Base-by-base conservation (phyloP, 148 eudicot genomes). In the Camellia sinensis region DNA sequence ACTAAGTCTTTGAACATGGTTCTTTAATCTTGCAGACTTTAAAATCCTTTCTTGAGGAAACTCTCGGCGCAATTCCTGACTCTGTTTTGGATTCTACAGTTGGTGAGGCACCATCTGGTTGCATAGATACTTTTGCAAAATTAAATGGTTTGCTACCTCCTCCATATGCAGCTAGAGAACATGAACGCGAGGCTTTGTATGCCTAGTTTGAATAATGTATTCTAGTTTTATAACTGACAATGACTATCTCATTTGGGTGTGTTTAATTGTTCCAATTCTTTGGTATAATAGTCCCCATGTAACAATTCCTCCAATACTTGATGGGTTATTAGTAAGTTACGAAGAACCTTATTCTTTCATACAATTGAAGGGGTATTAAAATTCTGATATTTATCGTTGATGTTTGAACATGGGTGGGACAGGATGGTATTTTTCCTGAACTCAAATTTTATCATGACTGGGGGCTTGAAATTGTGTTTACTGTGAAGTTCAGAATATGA, bases 81-180 rank as follows among this genome's bases (percentile, higher is more conserved):
- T 83, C 81, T n/a, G 94, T 95, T 12, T 82, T 95, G 87, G 98
- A 95, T 87, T 83, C 92, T 84, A 87, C 92, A 21, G 72, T 89
- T 63, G 89, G 82, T 3, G 87, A 81, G 85, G 83, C 80, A 15
- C 84, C 87, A 1, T 79, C 86, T 15, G 83, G 85, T 65, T 83
- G 81, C 56, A 86, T 84, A 22, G 91, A 90, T 79, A 86, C 80
- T 11, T 95, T 95, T 71, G 86, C 90, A 10, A 80, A 87, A 67
- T 87, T 83, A 52, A 81, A 89, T 46, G 82, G 78, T 52, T 67
- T 88, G 85, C 83, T 95, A 63, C 98, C 98, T 71, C 86, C 92
- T 71, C 94, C 94, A 9, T 94, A 90, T 77, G 78, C 84, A 79
- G 64, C 84, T 18, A 85, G 68, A 72, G 89, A 91, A 85, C 78